Base-by-base conservation (phyloP, 148 eudicot species). In the Chenopodium suecicum region DNA sequence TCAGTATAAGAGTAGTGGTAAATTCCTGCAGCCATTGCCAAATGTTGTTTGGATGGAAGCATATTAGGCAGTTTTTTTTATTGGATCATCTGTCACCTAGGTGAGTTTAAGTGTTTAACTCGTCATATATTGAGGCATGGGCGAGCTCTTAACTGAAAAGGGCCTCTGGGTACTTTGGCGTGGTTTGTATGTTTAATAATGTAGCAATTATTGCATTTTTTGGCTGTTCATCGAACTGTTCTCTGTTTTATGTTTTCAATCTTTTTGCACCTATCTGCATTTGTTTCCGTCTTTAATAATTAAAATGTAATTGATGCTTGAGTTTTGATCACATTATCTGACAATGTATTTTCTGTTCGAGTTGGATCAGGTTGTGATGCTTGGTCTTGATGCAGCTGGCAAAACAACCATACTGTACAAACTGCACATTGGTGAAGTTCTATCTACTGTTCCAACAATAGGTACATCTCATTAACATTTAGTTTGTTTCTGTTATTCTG, bases 351-450 rank as follows among this genome's bases (percentile, higher is more conserved):
- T 83, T 83, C 64, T 25, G 22, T 79, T 83, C 41, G 81, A 52
- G 60, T 25, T 74, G 46, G 74, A 34, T 4, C 85, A 96, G 98
- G 99, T 96, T 86, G 98, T 96, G 71, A 96, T 96, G 99, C 99
- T 96, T 78, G 99, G 99, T 65, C 91, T 96, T 77, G 99, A 95
- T 88, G 99, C 98, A 84, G 99, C 99, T 86, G 99, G 99, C 22
- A 95, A 95, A 90, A 95, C 99, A 86, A 96, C 99, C 29, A 94
- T 96, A 86, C 88, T 96, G 46, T 96, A 96, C 91, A 96, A 94
- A 86, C 90, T 96, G 88, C 99, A 96, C 87, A 94, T 96, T 79
- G 99, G 99, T 62, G 99, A 96, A 89, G 94, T 96, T 84, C 80
- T 96, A 68, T 96, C 99, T 66, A 96, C 99, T 41, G 99, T 96